phyloP scores from a whole-genome alignment of 2,329 filamentous ascomycete species.

The Arthrobotrys iridis region DNA sequence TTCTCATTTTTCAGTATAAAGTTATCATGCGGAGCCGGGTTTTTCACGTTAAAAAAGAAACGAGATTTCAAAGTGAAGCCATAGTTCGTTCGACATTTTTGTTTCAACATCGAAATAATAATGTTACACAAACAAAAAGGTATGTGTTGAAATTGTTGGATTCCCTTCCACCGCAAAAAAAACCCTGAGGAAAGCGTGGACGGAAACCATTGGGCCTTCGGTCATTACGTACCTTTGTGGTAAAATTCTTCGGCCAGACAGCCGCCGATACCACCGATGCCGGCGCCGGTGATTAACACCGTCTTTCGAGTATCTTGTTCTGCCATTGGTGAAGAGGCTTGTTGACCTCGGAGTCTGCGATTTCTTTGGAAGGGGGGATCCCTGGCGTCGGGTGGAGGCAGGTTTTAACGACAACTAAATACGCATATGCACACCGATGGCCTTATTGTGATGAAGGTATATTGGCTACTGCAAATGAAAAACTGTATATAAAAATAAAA shows the following conservation, averaged over 20 bases:
- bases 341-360: too few species aligned
- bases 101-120: neutral
- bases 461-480: too few species aligned
- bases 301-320: conserved; percentile 60
- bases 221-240: conserved; percentile 64
- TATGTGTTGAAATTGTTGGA: conserved; percentile 26
- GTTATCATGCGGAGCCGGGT: too few species aligned
- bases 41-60: neutral
- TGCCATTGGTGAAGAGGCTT: neutral
- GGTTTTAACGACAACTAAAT: neutral
- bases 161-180: neutral
- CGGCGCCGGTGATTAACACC: conserved; percentile 68
- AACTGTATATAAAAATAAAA: too few species aligned
- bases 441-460: too few species aligned
- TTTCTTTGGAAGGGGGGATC: neutral
- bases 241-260: conserved; percentile 68
- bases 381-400: neutral
- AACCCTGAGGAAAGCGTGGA: neutral
- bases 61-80: neutral
- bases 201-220: neutral
- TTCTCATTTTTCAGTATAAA: neutral
- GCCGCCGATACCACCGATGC: conserved; percentile 70
- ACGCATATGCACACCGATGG: too few species aligned
- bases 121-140: conserved; percentile 8
- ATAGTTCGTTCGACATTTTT: neutral